These are phyloP conservation scores for Lachnellula suecica DNA, from an alignment of 2,329 filamentous ascomycete species.

Conservation along the genomic window DNA sequence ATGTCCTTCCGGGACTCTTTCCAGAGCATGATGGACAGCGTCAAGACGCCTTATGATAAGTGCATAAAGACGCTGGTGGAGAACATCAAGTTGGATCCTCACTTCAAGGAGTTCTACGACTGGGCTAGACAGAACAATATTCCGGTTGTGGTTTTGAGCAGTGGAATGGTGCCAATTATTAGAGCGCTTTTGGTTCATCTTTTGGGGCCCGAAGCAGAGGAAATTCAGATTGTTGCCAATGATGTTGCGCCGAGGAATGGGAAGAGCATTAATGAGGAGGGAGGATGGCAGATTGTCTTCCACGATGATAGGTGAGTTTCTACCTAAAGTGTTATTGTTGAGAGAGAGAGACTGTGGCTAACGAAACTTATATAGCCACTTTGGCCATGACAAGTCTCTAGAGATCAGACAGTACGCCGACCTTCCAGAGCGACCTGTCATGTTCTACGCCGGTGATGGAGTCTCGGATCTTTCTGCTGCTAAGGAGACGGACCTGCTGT, in stretches of 20 bases:
- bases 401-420: slow-evolving; percentile 85
- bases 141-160: slow-evolving; percentile 87
- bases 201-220: slow-evolving; percentile 69
- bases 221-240: slow-evolving; percentile 91
- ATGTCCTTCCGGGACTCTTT: slow-evolving; percentile 83
- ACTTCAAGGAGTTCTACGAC: slow-evolving; percentile 83
- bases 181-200: slow-evolving; percentile 76
- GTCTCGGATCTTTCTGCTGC: slow-evolving; percentile 92
- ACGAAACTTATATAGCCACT: slow-evolving; percentile 43
- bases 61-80: slow-evolving; percentile 76
- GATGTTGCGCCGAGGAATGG: slow-evolving; percentile 66
- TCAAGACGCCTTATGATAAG: slow-evolving; percentile 75
- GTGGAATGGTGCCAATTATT: slow-evolving; percentile 92
- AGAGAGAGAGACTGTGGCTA: background rate
- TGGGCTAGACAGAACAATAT: slow-evolving; percentile 82
- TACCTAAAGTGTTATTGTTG: background rate
- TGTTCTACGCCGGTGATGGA: slow-evolving; percentile 95
- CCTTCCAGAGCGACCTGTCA: slow-evolving; percentile 72
- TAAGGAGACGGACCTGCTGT: slow-evolving; percentile 87
- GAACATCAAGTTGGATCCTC: slow-evolving; percentile 85
- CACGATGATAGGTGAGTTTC: slow-evolving; percentile 73
- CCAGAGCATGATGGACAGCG: slow-evolving; percentile 86
- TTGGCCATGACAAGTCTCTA: slow-evolving; percentile 96
- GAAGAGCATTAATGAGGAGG: slow-evolving; percentile 73
- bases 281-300: slow-evolving; percentile 85